phyloP scores from a whole-genome alignment of 192 early-diverging fungal species.

The Mortierella antarctica region DNA sequence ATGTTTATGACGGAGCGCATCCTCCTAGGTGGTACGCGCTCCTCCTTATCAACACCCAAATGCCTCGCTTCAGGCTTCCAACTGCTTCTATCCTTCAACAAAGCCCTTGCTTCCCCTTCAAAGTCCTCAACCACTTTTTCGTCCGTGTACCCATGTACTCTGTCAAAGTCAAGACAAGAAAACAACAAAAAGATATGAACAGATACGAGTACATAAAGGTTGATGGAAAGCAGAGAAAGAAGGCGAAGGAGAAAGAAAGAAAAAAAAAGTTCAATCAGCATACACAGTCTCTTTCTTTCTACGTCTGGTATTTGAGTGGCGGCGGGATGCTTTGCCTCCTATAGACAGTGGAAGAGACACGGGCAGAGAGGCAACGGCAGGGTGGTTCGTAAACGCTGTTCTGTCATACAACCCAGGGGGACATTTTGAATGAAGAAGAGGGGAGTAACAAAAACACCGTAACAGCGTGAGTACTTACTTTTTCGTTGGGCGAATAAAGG shows the following conservation, averaged over 20 bases:
- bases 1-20: not conserved
- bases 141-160: conserved; percentile 4
- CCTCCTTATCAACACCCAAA: not conserved
- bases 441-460: not conserved
- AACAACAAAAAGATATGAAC: not conserved
- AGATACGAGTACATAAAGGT: not conserved
- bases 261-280: not conserved
- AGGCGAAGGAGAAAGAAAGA: conserved; percentile 1
- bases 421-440: not conserved
- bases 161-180: not conserved
- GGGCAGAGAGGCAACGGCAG: not conserved
- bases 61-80: not conserved
- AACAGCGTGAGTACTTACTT: conserved; percentile 21
- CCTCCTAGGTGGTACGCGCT: conserved; percentile 3
- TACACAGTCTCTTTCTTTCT: not conserved
- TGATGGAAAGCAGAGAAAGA: not conserved
- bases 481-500: conserved; percentile 41
- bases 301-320: conserved; percentile 29
- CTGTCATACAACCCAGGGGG: not conserved
- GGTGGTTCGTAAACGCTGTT: not conserved
- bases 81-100: not conserved
- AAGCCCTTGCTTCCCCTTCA: conserved; percentile 1
- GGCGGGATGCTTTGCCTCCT: conserved; percentile 49
- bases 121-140: conserved; percentile 3
- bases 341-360: not conserved